Evolutionary conservation across 2,329 filamentous ascomycete species (phyloP).

Genomic region (Claviceps monticola): DNA sequence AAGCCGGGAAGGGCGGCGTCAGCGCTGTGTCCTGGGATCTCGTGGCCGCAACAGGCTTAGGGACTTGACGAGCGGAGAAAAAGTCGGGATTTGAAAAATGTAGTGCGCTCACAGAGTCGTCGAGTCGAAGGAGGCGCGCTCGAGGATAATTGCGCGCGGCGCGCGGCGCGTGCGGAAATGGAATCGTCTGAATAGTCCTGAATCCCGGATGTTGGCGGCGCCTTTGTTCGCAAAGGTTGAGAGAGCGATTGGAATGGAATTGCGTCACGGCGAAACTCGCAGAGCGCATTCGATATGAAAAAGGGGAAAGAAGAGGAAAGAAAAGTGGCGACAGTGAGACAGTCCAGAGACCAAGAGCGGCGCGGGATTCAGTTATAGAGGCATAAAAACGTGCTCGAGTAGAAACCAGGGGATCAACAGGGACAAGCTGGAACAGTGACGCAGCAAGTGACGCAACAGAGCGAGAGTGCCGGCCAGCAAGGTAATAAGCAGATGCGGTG

Average conservation of each 20-base stretch:
- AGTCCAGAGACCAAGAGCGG: constrained; percentile 4
- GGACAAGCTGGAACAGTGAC: background rate
- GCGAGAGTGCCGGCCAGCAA: background rate
- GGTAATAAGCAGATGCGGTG: background rate
- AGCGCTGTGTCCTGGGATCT: background rate
- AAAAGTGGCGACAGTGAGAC: constrained; percentile 7
- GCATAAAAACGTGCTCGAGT: background rate
- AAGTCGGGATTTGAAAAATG: background rate
- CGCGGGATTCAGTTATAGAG: constrained; percentile 3
- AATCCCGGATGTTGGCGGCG: background rate
- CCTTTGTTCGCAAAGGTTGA: background rate
- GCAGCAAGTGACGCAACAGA: background rate
- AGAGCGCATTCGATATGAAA: background rate
- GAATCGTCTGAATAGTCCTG: background rate
- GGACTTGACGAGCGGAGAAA: background rate
- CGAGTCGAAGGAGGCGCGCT: background rate
- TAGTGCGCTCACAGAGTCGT: background rate
- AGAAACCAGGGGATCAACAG: background rate
- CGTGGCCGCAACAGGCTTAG: background rate
- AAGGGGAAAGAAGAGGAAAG: background rate
- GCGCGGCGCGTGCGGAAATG: background rate
- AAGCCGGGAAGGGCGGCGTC: background rate
- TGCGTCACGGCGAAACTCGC: background rate
- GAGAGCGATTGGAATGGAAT: background rate
- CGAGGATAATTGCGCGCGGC: background rate